These are phyloP conservation scores for Fusarium brevicatenulatum DNA, from an alignment of 2,329 filamentous ascomycete genomes.

Conservation along the genomic window DNA sequence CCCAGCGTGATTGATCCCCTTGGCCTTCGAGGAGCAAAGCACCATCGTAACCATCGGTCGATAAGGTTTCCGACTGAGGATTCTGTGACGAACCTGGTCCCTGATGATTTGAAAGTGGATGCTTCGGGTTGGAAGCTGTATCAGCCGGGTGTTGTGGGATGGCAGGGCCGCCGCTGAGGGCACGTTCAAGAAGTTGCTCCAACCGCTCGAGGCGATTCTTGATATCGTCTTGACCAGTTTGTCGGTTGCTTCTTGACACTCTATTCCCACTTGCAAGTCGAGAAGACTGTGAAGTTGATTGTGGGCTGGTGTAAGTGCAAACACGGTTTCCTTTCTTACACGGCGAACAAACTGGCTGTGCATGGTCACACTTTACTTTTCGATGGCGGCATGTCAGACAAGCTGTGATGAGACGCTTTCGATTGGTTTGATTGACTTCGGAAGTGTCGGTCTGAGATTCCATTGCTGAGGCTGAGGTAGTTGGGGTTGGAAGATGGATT, in stretches of 20 bases:
- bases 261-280: background rate
- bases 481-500: background rate
- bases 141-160: background rate
- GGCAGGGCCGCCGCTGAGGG: background rate
- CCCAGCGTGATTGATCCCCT: background rate
- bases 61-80: background rate
- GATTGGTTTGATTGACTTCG: background rate
- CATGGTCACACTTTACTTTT: constrained; percentile 4
- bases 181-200: background rate
- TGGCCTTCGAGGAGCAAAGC: background rate
- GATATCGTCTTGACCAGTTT: background rate
- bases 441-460: background rate
- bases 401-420: background rate
- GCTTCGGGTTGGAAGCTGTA: background rate
- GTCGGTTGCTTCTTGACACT: background rate
- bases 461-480: background rate
- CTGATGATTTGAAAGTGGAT: accelerated
- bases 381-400: background rate
- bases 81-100: accelerated
- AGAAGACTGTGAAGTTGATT: background rate
- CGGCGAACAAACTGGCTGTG: background rate
- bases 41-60: background rate
- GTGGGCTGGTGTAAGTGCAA: background rate
- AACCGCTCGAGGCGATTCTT: background rate
- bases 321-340: constrained; percentile 2